Evolutionary conservation across 116 monocot species (phyloP), one percentile per base, ranked within the genome.

Genomic region (Phalaenopsis hybrid): DNA sequence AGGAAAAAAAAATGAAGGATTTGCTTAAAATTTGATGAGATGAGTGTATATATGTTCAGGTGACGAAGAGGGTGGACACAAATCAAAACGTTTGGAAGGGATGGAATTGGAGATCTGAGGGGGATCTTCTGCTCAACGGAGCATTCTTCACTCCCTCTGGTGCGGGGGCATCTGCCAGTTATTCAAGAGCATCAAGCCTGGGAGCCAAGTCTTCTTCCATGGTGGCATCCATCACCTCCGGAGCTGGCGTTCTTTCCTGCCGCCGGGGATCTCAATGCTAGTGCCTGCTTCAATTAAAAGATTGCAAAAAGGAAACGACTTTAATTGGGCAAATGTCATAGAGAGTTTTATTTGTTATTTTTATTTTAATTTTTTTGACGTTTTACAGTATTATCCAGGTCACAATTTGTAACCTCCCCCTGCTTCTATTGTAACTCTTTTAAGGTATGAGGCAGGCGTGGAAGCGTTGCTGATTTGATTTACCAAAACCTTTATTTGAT

Each of bases 81-180:
- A 82, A 70, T 4, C n/a, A 74, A 4, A 25, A 79, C 25, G 37
- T 43, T 10, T 96, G 96, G 96, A 89, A 90, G 81, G 37, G 55
- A 28, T 96, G 96, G 96, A 94, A 96, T 76, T 96, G 96, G 96
- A 94, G 96, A 65, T 94, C 96, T 5, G 92, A 94, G 82, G 96
- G 96, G 1, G 96, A 96, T 82, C 88, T 96, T 6, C 77, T 96
- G 37, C 80, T 94, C 37, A 96, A 96, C 57, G 94, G 94, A 10
- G 96, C 96, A 25, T 96, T 88, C 84, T 96, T 96, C 89, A 89
- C 89, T 33, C 89, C 96, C 5, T 96, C 96, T 0, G 96, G 96
- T 16, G 88, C 89, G 0, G 94, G 92, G 55, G 88, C 88, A 2
- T 86, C 92, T 3, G 85, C 90, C 3, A 94, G 94, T 80, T 96